phyloP scores from a whole-genome alignment of 345 rosid genomes.

The Salix purpurea region DNA sequence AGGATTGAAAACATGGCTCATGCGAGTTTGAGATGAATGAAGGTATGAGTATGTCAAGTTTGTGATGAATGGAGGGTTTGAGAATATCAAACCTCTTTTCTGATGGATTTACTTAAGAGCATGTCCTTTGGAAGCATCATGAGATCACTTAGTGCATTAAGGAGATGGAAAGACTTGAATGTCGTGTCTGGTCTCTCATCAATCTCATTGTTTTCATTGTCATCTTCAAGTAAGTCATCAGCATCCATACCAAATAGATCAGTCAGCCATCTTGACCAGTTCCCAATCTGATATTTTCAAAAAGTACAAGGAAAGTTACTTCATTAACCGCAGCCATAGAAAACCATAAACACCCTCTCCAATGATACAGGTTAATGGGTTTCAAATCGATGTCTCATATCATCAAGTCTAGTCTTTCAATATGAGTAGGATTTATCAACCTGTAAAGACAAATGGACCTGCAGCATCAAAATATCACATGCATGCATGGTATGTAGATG shows the following conservation, averaged over 20 bases:
- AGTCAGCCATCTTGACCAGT: constrained; percentile 94
- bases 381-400: not conserved
- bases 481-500: not conserved
- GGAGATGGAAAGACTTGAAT: constrained; percentile 72
- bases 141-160: constrained; percentile 85
- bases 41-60: not conserved
- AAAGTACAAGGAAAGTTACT: constrained; percentile 6
- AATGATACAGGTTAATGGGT: not conserved
- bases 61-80: not conserved
- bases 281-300: constrained; percentile 61
- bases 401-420: too few relatives aligned
- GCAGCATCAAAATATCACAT: not conserved
- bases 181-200: constrained; percentile 42
- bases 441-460: not conserved
- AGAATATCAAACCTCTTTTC: constrained; percentile 64
- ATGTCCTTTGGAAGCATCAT: constrained; percentile 99
- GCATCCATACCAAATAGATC: constrained; percentile 81
- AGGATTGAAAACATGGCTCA: not conserved
- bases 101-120: constrained; percentile 60
- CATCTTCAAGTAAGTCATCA: constrained; percentile 41
- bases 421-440: not conserved
- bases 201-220: constrained; percentile 30
- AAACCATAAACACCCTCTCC: not conserved
- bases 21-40: not conserved
- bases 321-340: not conserved